Base-by-base conservation (phyloP, 345 rosid species). In the Populus davidiana region DNA sequence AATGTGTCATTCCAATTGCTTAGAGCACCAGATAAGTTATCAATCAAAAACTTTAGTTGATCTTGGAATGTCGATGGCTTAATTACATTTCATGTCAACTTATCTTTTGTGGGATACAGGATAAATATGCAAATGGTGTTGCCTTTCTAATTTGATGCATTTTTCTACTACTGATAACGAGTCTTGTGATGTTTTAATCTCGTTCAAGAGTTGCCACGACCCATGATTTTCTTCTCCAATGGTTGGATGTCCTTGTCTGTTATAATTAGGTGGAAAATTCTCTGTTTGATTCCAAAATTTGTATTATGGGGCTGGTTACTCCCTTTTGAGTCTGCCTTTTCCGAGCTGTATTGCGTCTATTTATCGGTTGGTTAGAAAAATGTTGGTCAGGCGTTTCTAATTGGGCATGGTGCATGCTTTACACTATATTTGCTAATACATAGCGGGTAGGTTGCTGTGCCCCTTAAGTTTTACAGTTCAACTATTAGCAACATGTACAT, bases 1-100 rank as follows among this genome's bases (percentile, higher is more conserved):
- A 38, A 29, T 5, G 12, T 25, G 36, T 56, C 79, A 18, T 63
- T 61, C 31, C 59, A n/a, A n/a, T 29, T 43, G 21, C 47, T 20
- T 54, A 62, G 44, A 44, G 27, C 29, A 25, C 38, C 52, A 13
- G 62, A 75, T 18, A n/a, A 49, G 39, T 23, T 75, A n/a, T 47
- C 49, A n/a, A 54, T 76, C 8, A 41, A 5, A 36, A 44, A 31
- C 6, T 13, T 49, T 5, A 13, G 17, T 38, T 25, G 52, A 71
- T 71, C 67, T 49, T 78, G 66, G 76, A 36, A 29, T 49, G 65
- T 33, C 66, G 50, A 76, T 41, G 50, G 18, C 63, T n/a, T 10
- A 10, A 38, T 35, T 52, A 52, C 27, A 9, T 47, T 16, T 38
- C 17, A 70, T 47, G 38, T 27, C 7, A 47, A 71, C 36, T 50